These are phyloP conservation scores for Tricholoma bakamatsutake DNA, from an alignment of 768 basidiomycete genomes.

Conservation along the genomic window DNA sequence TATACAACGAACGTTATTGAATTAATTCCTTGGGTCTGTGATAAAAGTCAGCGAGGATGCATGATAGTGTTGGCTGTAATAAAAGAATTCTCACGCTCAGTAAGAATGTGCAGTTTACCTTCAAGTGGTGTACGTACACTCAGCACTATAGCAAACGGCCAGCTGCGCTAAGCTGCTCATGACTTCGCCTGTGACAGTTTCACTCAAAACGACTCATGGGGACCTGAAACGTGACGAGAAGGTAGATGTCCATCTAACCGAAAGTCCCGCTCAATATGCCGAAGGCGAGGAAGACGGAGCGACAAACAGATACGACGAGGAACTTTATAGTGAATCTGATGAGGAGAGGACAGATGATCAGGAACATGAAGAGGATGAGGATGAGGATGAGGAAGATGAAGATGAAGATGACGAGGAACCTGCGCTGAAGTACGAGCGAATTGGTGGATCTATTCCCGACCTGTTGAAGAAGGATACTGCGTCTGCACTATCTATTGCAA, in stretches of 20 bases:
- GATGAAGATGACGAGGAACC: constrained; percentile 88
- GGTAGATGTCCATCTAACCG: background rate
- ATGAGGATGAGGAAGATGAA: constrained; percentile 51
- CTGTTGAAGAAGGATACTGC: constrained; percentile 86
- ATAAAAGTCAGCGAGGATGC: too few species aligned
- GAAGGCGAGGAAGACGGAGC: constrained; percentile 5
- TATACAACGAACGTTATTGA: too few species aligned
- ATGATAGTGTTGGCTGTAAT: too few species aligned
- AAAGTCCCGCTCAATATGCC: background rate
- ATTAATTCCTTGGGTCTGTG: too few species aligned
- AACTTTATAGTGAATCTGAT: constrained; percentile 16
- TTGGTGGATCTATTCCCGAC: constrained; percentile 66
- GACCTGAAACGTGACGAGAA: constrained; percentile 3
- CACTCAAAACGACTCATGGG: constrained; percentile 1
- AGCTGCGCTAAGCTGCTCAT: constrained; percentile 2
- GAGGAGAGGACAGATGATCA: constrained; percentile 17
- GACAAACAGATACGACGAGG: constrained; percentile 20
- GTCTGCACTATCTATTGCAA: constrained; percentile 72
- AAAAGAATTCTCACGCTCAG: background rate
- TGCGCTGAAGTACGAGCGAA: constrained; percentile 83
- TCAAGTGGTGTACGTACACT: too few species aligned
- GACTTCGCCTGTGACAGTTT: constrained; percentile 3
- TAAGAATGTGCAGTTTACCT: background rate
- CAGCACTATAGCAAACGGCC: background rate
- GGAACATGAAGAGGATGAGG: constrained; percentile 44